Conservation (phyloP, 179 eudicot species). For the Nepenthes alata region DNA sequence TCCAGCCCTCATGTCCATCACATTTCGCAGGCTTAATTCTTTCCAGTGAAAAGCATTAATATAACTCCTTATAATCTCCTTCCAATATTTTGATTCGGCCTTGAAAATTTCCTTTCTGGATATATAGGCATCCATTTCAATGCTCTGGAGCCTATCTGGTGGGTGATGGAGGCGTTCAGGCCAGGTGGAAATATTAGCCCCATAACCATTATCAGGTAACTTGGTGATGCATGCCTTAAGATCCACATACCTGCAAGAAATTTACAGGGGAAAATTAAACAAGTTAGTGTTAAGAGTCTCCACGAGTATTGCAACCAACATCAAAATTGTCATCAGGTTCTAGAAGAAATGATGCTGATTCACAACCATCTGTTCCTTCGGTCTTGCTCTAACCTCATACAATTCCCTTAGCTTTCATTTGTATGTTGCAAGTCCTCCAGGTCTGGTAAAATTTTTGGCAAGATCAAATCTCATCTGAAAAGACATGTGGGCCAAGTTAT, state of each 20-base stretch:
- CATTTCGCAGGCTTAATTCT: slow-evolving; percentile 30
- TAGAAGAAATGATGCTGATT: too few species aligned
- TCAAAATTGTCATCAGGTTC: too few species aligned
- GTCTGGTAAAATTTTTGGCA: too few species aligned
- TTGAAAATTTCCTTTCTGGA: slow-evolving; percentile 44
- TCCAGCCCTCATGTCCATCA: slow-evolving; percentile 74
- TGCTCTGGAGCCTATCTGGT: slow-evolving; percentile 49
- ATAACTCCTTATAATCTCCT: slow-evolving; percentile 38
- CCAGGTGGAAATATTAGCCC: slow-evolving; percentile 47
- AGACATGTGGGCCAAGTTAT: too few species aligned
- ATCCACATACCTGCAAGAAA: slow-evolving; percentile 36
- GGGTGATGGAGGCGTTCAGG: slow-evolving; percentile 59
- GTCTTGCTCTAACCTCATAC: too few species aligned
- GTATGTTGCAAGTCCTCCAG: too few species aligned
- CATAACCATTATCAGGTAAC: slow-evolving; percentile 46
- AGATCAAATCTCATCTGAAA: too few species aligned
- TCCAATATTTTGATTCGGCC: slow-evolving; percentile 58
- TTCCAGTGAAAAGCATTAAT: slow-evolving; percentile 35
- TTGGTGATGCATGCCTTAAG: slow-evolving; percentile 44
- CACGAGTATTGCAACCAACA: too few species aligned
- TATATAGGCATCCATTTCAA: slow-evolving; percentile 53
- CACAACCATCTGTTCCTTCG: too few species aligned
- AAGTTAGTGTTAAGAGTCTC: too few species aligned
- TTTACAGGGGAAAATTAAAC: too few species aligned
- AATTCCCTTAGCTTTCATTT: too few species aligned